These are phyloP conservation scores for Pestalotiopsis sp. DNA, from an alignment of 2,329 filamentous ascomycete genomes.

Conservation along the genomic window DNA sequence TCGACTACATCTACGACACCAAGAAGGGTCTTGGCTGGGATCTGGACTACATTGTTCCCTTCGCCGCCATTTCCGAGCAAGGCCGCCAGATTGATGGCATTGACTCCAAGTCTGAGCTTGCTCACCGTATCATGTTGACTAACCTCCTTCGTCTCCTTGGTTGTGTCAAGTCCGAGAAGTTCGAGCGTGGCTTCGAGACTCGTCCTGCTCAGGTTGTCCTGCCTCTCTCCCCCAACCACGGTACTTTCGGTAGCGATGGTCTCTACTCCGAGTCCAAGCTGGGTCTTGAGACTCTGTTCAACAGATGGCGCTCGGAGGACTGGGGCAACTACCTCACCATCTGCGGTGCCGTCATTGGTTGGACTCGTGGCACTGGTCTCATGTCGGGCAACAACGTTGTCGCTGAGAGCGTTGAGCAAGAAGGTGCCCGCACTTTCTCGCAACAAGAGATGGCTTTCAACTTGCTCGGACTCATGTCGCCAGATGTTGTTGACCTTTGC, in stretches of 20 bases:
- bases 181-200: slow-evolving; percentile 85
- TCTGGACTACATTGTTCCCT: slow-evolving; percentile 92
- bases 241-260: slow-evolving; percentile 96
- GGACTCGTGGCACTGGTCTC: slow-evolving; percentile 96
- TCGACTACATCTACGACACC: slow-evolving; percentile 94
- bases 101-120: slow-evolving; percentile 96
- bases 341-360: slow-evolving; percentile 97
- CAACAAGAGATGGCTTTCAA: slow-evolving; percentile 99
- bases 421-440: slow-evolving; percentile 96
- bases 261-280: slow-evolving; percentile 99
- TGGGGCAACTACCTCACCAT: slow-evolving; percentile 98
- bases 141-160: slow-evolving; percentile 93
- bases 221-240: slow-evolving; percentile 95
- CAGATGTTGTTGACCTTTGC: slow-evolving; percentile 91
- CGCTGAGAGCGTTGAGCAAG: slow-evolving; percentile 93
- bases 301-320: slow-evolving; percentile 96
- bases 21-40: slow-evolving; percentile 99
- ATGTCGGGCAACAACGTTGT: slow-evolving; percentile 99
- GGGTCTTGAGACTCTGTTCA: slow-evolving; percentile 95
- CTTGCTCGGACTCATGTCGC: slow-evolving; percentile 92
- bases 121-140: slow-evolving; percentile 98
- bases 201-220: slow-evolving; percentile 95
- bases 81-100: slow-evolving; percentile 96
- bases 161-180: slow-evolving; percentile 88
- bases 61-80: slow-evolving; percentile 96